These are phyloP conservation scores for Penicillium odoratum DNA, from an alignment of 495 filamentous ascomycete species.

Conservation along the genomic window DNA sequence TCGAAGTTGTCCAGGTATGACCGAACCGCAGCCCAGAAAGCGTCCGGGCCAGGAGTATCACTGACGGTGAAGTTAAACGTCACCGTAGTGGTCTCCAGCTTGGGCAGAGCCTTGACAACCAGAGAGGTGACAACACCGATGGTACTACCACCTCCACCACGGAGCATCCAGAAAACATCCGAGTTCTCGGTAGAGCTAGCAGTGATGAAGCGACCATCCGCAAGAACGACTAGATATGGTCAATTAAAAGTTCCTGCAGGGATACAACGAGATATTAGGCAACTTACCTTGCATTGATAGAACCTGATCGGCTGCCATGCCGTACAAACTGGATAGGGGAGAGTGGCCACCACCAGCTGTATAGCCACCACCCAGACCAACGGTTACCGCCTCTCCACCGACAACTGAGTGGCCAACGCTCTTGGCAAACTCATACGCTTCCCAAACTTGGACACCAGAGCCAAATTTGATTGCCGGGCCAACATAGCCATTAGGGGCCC, in stretches of 20 bases:
- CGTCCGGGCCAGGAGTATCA: slow-evolving; percentile 13
- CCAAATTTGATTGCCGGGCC: slow-evolving; percentile 17
- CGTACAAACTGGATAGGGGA: slow-evolving; percentile 13
- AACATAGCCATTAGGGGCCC: slow-evolving; percentile 15
- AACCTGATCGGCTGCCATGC: slow-evolving; percentile 32
- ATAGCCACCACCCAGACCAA: slow-evolving; percentile 38
- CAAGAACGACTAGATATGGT: slow-evolving; percentile 3
- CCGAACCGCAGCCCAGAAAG: slow-evolving; percentile 16
- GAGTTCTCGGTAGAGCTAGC: slow-evolving; percentile 48
- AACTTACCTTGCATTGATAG: slow-evolving; percentile 33
- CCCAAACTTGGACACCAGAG: slow-evolving; percentile 10
- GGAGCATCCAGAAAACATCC: slow-evolving; percentile 53
- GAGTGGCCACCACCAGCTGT: slow-evolving; percentile 41
- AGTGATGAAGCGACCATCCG: slow-evolving; percentile 42
- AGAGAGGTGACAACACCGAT: slow-evolving; percentile 40
- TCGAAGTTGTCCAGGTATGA: slow-evolving; percentile 16
- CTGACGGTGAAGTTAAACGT: slow-evolving; percentile 16
- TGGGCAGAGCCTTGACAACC: slow-evolving; percentile 12
- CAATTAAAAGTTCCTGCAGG: background rate
- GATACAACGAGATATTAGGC: background rate
- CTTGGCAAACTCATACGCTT: slow-evolving; percentile 14
- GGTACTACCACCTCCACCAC: slow-evolving; percentile 39
- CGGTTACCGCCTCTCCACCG: slow-evolving; percentile 15
- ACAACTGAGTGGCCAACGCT: slow-evolving; percentile 9
- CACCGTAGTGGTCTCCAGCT: slow-evolving; percentile 14